Evolutionary conservation across 345 rosid species (phyloP).

Genomic region (Eucalyptus curtisii): DNA sequence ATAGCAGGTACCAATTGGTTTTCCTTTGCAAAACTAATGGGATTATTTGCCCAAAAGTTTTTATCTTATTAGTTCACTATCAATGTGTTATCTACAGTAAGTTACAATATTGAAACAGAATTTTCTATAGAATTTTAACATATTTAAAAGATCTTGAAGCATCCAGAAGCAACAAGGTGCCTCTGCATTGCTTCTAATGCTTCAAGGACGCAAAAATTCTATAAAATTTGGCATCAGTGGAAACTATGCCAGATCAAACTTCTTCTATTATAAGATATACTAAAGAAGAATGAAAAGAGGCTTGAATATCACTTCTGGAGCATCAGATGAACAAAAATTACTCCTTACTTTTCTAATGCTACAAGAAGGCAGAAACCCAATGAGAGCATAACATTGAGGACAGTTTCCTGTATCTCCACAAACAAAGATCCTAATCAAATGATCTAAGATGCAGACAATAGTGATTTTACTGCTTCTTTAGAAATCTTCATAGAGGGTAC

Average conservation of each 20-base stretch:
- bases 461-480: background rate
- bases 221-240: background rate
- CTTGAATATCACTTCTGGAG: background rate
- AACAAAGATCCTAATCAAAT: background rate
- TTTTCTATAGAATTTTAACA: background rate
- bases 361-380: background rate
- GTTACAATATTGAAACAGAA: background rate
- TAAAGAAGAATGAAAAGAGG: background rate
- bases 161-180: background rate
- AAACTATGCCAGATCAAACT: background rate
- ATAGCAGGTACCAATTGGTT: background rate
- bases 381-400: background rate
- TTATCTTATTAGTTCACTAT: background rate
- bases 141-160: background rate
- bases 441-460: background rate
- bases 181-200: background rate
- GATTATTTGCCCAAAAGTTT: background rate
- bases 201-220: background rate
- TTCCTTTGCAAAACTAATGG: background rate
- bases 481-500: background rate
- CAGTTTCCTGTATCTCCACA: background rate
- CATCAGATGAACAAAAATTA: background rate
- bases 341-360: background rate
- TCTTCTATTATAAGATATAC: background rate
- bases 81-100: background rate